Base-by-base conservation (phyloP, 495 filamentous ascomycete genomes). In the Xylaria cubensis region DNA sequence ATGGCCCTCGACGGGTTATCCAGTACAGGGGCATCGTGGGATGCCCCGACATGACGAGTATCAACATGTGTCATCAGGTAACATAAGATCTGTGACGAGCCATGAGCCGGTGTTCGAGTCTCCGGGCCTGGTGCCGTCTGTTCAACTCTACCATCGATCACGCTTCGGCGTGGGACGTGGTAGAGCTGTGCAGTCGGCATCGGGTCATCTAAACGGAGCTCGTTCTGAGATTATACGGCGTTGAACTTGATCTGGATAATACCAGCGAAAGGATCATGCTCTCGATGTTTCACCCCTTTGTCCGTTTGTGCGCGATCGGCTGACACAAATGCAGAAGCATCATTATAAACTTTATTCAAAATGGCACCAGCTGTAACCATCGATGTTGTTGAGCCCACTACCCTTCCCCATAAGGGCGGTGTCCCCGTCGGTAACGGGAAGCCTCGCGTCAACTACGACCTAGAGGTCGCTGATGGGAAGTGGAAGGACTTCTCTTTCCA, bases 221-320 rank as follows among this genome's bases (percentile, higher is more conserved):
- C 74, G 77, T 78, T 79, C 93, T 96, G 94, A 97, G 92, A 97
- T 91, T 88, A 96, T 91, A 97, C 94, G 93, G 94, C 90, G 84
- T 77, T 79, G 80, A 95, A 97, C 93, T 95, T 96, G 93, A 97
- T 95, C 93, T 93, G 92, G 93, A 94, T 94, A 97, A 96, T 95
- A 92, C 93, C 92, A 94, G 94, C 94, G 93, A 93, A 94, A 96
- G 92, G 92, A 95, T 93, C 93, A 94, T 94, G 92, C 92, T 88
- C 74, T 78, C 76, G 64, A 76, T 67, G 41, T 61, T 67, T 66
- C 73, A 76, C 85, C 84, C 86, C 81, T 82, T 80, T 78, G 70
- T 71, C 75, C 76, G 73, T 50, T 6, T 67, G 69, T 62, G 64
- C 72, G 65, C 61, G 53, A 70, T 56, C 32, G 59, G 36, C 69